Base-by-base conservation (phyloP, 2,329 filamentous ascomycete species). In the Hymenoscyphus linearis region DNA sequence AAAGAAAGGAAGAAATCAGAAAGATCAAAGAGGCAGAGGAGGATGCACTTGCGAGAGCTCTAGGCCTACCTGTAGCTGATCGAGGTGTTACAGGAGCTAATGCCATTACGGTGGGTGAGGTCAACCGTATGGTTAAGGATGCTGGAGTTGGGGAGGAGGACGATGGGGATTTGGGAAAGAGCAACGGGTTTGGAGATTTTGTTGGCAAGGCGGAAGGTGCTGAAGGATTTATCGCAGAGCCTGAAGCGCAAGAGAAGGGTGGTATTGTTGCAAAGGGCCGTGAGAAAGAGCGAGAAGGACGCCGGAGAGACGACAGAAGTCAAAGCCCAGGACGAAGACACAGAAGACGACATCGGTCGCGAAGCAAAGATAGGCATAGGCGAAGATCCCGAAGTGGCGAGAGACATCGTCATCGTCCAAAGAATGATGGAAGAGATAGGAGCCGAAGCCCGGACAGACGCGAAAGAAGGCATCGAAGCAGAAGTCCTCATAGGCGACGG, bases 11-110 rank as follows among this genome's bases (percentile, higher is more conserved):
- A 69, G 93, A 97, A 75, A 82, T 95, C 68, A 84, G 85, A 68
- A 86, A 82, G 67, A 82, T 97, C 72, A 97, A 96, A 71, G 90
- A 96, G 74, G 91, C 89, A 0, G 95, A 99, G 71, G 90, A 96
- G 72, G 93, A 97, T 74, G 95, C 93, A 1, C 87, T 98, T 73
- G 87, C 91, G 2, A 82, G 80, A 52, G 93, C 93, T 0, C 78
- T 99, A 59, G 95, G 95, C 0, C 77, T 97, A 34, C 91, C 91
- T 0, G 81, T 89, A 1, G 83, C 87, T 0, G 77, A 80, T 6
- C 80, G 84, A 57, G 69, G 64, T 27, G 78, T 79, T 0, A 83
- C 82, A 1, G 83, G 81, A 3, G 81, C 82, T 2, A 96, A 95
- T 73, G 84, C 89, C 0, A 75, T 96, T 12, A 87, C 85, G 47